phyloP scores from a whole-genome alignment of 768 basidiomycete genomes.

The Stropharia rugosoannulata region DNA sequence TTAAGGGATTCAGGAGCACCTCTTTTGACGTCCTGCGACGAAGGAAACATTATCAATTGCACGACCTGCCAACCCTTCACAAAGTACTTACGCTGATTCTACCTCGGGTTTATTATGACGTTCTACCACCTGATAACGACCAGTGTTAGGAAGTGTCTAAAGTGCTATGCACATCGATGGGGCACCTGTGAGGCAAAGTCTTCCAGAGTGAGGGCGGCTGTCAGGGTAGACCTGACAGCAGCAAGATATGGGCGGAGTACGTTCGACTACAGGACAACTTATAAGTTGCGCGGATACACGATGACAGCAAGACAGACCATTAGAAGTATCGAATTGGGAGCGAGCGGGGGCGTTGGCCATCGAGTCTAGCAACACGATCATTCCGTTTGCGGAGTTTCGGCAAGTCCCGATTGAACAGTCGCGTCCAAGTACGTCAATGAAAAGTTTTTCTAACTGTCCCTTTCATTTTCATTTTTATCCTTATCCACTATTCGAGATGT shows the following conservation, averaged over 20 bases:
- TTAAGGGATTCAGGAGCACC: slow-evolving; percentile 89
- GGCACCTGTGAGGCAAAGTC: slow-evolving; percentile 95
- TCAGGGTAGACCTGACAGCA: slow-evolving; percentile 92
- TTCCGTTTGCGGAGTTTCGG: slow-evolving; percentile 46
- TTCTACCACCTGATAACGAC: slow-evolving; percentile 75
- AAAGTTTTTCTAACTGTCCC: slow-evolving; percentile 17
- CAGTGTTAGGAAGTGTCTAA: slow-evolving; percentile 15
- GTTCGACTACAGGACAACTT: slow-evolving; percentile 66
- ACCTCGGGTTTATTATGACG: slow-evolving; percentile 97
- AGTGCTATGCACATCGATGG: slow-evolving; percentile 11
- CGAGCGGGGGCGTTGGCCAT: background rate
- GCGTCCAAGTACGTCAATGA: slow-evolving; percentile 14
- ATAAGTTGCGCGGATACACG: background rate
- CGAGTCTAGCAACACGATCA: slow-evolving; percentile 10
- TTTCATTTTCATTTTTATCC: slow-evolving; percentile 9
- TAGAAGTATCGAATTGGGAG: background rate
- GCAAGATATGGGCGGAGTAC: slow-evolving; percentile 93
- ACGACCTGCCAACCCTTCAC: background rate
- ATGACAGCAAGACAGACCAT: background rate
- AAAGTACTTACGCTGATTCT: slow-evolving; percentile 67
- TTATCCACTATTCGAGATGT: slow-evolving; percentile 38
- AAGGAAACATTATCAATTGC: background rate
- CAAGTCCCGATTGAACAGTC: slow-evolving; percentile 16
- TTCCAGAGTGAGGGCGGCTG: slow-evolving; percentile 96
- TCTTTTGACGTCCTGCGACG: slow-evolving; percentile 80